Base-by-base conservation (phyloP, 179 eudicot genomes). In the Patellifolia procumbens region DNA sequence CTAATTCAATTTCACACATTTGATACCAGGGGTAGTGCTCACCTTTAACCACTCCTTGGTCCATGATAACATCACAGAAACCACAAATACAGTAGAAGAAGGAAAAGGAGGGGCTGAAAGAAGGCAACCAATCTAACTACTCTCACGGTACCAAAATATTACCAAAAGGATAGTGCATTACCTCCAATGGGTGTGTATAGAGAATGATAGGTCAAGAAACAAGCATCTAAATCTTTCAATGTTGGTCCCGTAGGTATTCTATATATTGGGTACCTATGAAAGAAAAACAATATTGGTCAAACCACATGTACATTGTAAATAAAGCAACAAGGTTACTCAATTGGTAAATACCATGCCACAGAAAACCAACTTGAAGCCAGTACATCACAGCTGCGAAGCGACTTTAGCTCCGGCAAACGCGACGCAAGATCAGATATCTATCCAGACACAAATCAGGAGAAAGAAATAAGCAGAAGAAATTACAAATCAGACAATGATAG, bases 191-290 rank as follows among this genome's bases (percentile, higher is more conserved):
- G 88, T 58, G 96, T 90, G 81, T 82, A 64, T 39, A 94, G 89
- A 76, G 77, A 87, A 80, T 94, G 97, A 76, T 86, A 94, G 67
- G 98, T 92, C 79, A 94, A 79, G 80, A 94, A 94, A 84, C 96
- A 92, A 82, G 98, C 98, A 83, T 92, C 96, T 88, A 92, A 73
- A 86, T 91, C 97, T 79, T 84, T 87, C 68, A 92, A 80, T 11
- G 94, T 89, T 62, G 92, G 92, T 58, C 97, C 97, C 17, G 82
- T 87, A 29, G 98, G 98, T 78, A 94, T 92, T 75, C 96, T 88
- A 82, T 92, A 94, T 68, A 94, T 94, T 3, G 98, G 98, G 83
- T 94, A 94, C 98, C 98, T 94, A 79, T 52, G 59, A 45, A 49
- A 64, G 17, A 2, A 46, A 52, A 42, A 6, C 31, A 31, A 1